Percentiles rank a stretch among this genome's conserved stretches.
Evolutionary conservation across 2,329 filamentous ascomycete genomes (phyloP).

Genomic region (Emmonsiellopsis sp.): DNA sequence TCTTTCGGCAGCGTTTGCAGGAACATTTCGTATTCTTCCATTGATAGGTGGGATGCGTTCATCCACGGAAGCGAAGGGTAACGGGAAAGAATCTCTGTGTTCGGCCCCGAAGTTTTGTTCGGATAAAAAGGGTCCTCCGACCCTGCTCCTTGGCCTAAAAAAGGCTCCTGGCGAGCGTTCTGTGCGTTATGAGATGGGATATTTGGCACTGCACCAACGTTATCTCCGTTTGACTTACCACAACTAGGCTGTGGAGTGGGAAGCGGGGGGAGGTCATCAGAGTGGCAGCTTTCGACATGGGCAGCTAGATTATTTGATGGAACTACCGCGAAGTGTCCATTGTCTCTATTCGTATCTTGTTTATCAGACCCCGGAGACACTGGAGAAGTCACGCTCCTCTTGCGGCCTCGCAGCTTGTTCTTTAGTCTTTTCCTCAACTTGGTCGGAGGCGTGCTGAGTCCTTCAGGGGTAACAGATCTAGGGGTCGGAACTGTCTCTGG

Average conservation of each 20-base stretch:
- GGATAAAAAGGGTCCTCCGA: neutral
- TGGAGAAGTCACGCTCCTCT: slow-evolving; percentile 6
- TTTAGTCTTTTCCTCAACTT: slow-evolving; percentile 7
- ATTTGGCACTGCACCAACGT: slow-evolving; percentile 20
- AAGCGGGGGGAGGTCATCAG: neutral
- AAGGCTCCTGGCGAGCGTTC: slow-evolving; percentile 10
- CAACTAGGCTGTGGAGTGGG: neutral
- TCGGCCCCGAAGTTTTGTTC: slow-evolving; percentile 15
- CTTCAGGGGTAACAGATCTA: slow-evolving; percentile 20
- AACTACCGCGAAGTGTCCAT: neutral
- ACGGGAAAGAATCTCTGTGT: slow-evolving; percentile 16
- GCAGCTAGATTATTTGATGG: neutral
- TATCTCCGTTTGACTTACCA: slow-evolving; percentile 8
- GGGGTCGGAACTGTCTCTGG: slow-evolving; percentile 25
- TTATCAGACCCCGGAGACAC: neutral
- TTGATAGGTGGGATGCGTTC: neutral
- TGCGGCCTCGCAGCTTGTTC: neutral
- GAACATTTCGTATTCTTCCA: neutral
- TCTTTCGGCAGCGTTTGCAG: neutral
- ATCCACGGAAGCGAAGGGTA: slow-evolving; percentile 11
- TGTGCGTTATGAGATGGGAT: slow-evolving; percentile 21
- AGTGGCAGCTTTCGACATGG: neutral
- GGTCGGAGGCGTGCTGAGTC: slow-evolving; percentile 20
- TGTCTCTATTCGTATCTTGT: neutral
- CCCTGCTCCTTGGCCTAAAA: slow-evolving; percentile 16